Evolutionary conservation across 2,329 filamentous ascomycete genomes (phyloP).

Genomic region (Fusarium sp.): DNA sequence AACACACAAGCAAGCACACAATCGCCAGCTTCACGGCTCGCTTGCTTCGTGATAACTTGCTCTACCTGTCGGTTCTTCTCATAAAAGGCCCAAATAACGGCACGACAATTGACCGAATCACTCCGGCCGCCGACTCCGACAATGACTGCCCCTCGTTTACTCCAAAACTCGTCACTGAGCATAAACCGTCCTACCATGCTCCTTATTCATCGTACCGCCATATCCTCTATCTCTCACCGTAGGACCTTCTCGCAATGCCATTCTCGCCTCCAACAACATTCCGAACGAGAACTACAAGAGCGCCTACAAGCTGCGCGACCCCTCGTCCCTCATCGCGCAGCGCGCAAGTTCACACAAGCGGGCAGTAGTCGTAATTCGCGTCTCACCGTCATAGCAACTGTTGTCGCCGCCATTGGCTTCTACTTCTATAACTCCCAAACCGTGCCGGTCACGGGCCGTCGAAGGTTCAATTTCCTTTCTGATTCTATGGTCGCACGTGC

Average conservation of each 20-base stretch:
- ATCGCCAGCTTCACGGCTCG: slow-evolving; percentile 1
- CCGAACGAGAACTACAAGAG: slow-evolving; percentile 43
- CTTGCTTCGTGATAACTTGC: neutral
- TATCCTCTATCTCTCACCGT: slow-evolving; percentile 3
- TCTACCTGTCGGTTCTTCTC: neutral
- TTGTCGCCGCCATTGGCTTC: slow-evolving; percentile 63
- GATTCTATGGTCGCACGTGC: slow-evolving; percentile 64
- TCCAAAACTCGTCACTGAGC: slow-evolving; percentile 13
- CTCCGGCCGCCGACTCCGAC: neutral
- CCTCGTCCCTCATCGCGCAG: slow-evolving; percentile 47
- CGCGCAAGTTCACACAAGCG: slow-evolving; percentile 43
- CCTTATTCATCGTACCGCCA: slow-evolving; percentile 7
- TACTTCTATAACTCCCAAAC: slow-evolving; percentile 78
- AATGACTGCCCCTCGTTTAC: slow-evolving; percentile 42
- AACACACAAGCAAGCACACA: slow-evolving; percentile 3
- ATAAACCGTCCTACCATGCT: slow-evolving; percentile 8
- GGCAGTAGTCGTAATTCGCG: slow-evolving; percentile 48
- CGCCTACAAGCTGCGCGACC: slow-evolving; percentile 46
- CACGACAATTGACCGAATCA: neutral
- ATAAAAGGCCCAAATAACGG: neutral
- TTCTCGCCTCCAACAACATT: slow-evolving; percentile 31
- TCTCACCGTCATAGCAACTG: slow-evolving; percentile 55
- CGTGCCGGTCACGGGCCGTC: slow-evolving; percentile 77
- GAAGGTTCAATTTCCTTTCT: slow-evolving; percentile 77
- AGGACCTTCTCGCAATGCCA: slow-evolving; percentile 43